A percentile compares a stretch with the other conserved stretches of the same genome.
Evolutionary conservation across 495 filamentous ascomycete genomes (phyloP).

Genomic region (Staphylotrichum tortipilum): DNA sequence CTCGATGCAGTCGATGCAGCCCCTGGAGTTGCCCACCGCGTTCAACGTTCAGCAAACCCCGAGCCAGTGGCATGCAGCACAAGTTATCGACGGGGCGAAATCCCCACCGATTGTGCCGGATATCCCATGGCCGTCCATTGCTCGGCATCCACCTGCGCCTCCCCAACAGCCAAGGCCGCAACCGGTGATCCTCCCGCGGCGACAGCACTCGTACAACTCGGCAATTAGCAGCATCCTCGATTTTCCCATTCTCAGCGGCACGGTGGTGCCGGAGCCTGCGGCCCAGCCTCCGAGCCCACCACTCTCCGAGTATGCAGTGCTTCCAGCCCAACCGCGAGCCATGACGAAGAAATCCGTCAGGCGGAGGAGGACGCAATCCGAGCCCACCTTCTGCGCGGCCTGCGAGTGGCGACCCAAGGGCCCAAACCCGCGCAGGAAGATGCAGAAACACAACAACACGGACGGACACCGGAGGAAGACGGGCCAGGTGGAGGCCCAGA

Average conservation of each 20-base stretch:
- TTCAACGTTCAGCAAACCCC: neutral
- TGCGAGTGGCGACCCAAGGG: neutral
- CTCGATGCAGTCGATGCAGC: neutral
- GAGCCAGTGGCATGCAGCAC: neutral
- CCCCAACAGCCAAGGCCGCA: neutral
- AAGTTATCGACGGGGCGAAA: neutral
- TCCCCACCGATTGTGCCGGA: no score
- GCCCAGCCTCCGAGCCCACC: neutral
- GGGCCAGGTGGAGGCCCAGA: neutral
- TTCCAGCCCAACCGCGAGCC: neutral
- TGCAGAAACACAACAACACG: slow-evolving; percentile 1
- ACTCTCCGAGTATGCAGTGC: neutral
- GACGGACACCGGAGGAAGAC: neutral
- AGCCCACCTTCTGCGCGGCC: neutral
- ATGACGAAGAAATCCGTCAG: neutral
- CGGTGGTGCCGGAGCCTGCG: no score
- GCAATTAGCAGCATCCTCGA: neutral
- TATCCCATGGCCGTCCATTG: no score
- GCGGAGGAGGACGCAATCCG: no score
- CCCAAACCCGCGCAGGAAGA: slow-evolving; percentile 1
- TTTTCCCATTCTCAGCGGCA: no score
- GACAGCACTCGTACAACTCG: slow-evolving; percentile 1
- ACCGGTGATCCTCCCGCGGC: neutral
- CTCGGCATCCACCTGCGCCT: no score
- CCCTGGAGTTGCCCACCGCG: neutral